Base-by-base conservation (phyloP, 2,329 filamentous ascomycete species). In the Fusarium bulbicola region DNA sequence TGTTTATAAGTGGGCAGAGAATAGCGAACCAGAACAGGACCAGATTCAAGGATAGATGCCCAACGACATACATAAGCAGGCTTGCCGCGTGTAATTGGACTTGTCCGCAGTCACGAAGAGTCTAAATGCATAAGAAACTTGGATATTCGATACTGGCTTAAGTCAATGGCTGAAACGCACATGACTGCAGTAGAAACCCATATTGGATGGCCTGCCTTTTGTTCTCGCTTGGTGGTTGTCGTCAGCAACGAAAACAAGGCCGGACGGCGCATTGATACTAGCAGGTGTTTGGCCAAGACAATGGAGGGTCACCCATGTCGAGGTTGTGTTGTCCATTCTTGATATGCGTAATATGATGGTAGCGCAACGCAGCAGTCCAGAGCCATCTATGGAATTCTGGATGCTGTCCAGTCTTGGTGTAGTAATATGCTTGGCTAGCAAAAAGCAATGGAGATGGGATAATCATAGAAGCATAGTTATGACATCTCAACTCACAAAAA, bases 201-300 rank as follows among this genome's bases (percentile, higher is more conserved):
- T 47, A 62, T 59, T 71, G 66, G 70, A 37, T 28, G 28, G n/a
- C 40, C 30, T 54, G 18, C 32, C 47, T 58, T 66, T 62, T 72
- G 52, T 61, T 66, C 49, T 49, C 37, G 63, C 69, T 67, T 46
- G 59, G 53, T 54, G 61, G 75, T 67, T 70, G 74, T 74, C 72
- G 75, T 76, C 74, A 75, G 75, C 75, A 72, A 73, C 70, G 49
- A 76, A 75, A 73, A 70, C 69, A 75, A 63, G 66, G 69, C 26
- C 72, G 59, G 56, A 71, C 45, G 56, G 46, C 50, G 64, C 54
- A 70, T 66, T 36, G 42, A 60, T 45, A 54, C 60, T 69, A 74
- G 68, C 40, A 58, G 59, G 20, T 72, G 63, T 49, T 72, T 74
- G 71, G 71, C 49, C 39, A 49, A 68, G 50, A 56, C 28, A 61